Conservation (phyloP, 495 filamentous ascomycete genomes). For the Opeltia flavorubescens region DNA sequence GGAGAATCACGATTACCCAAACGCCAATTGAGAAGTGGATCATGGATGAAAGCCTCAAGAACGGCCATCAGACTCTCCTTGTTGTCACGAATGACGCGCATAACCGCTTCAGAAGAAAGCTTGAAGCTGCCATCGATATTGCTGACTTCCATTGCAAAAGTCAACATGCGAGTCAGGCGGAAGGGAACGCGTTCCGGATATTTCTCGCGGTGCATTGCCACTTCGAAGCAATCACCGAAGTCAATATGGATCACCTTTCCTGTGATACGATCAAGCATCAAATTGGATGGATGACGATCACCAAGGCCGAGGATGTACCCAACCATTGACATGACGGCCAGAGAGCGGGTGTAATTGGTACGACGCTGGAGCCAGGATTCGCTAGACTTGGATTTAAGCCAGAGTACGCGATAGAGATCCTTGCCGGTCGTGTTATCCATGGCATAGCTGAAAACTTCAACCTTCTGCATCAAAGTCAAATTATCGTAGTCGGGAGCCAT, state of each 20-base stretch:
- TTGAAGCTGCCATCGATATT: slow-evolving; percentile 98
- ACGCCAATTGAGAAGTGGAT: slow-evolving; percentile 94
- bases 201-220: slow-evolving; percentile 98
- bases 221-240: slow-evolving; percentile 98
- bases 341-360: slow-evolving; percentile 92
- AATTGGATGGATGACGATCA: slow-evolving; percentile 90
- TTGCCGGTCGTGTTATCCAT: slow-evolving; percentile 98
- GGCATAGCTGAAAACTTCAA: slow-evolving; percentile 96
- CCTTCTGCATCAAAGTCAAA: slow-evolving; percentile 97
- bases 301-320: slow-evolving; percentile 96
- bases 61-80: slow-evolving; percentile 98
- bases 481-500: slow-evolving; percentile 99
- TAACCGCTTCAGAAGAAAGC: slow-evolving; percentile 94
- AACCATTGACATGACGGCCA: slow-evolving; percentile 99
- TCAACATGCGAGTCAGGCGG: slow-evolving; percentile 94
- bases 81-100: slow-evolving; percentile 90
- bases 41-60: slow-evolving; percentile 96
- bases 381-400: slow-evolving; percentile 96
- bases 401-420: slow-evolving; percentile 92
- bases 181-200: slow-evolving; percentile 97
- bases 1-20: slow-evolving; percentile 77
- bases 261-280: slow-evolving; percentile 90
- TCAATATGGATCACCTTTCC: slow-evolving; percentile 97
- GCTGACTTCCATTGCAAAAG: slow-evolving; percentile 98
- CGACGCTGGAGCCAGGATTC: slow-evolving; percentile 94